Evolutionary conservation across 495 filamentous ascomycete genomes (phyloP).

Genomic region (Hyphodiscus hymeniophilus): DNA sequence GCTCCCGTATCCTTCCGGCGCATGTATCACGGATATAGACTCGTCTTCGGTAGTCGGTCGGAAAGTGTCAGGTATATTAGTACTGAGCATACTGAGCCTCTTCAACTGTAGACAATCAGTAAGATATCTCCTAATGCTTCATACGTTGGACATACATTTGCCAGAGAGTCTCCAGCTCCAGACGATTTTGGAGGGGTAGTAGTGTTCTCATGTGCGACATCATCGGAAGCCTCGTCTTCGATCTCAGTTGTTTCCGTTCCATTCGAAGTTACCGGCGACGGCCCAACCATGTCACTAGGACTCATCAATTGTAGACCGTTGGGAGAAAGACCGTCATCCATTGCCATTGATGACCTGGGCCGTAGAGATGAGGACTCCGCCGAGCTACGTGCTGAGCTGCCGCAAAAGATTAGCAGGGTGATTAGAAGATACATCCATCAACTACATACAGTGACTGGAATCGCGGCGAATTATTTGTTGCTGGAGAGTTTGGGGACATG

Average conservation of each 20-base stretch:
- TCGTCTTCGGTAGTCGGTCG: conserved; percentile 57
- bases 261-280: conserved; percentile 70
- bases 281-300: conserved; percentile 55
- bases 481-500: conserved; percentile 44
- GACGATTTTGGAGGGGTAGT: conserved; percentile 15
- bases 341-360: conserved; percentile 18
- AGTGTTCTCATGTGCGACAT: conserved; percentile 18
- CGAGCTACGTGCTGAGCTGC: conserved; percentile 22
- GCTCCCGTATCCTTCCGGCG: conserved; percentile 65
- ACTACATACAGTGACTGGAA: conserved; percentile 20
- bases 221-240: conserved; percentile 51
- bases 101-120: conserved; percentile 30
- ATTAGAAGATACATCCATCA: not conserved
- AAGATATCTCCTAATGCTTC: conserved; percentile 11
- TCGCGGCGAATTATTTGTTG: conserved; percentile 14
- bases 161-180: conserved; percentile 8
- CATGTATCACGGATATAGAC: conserved; percentile 80
- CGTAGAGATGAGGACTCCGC: conserved; percentile 16
- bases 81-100: conserved; percentile 55
- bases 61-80: conserved; percentile 45
- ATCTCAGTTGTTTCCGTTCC: conserved; percentile 66
- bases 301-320: conserved; percentile 17
- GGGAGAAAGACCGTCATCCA: conserved; percentile 12
- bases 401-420: conserved; percentile 6
- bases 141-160: conserved; percentile 6